Evolutionary conservation across 371 early-diverging fungal species (phyloP), one percentile per base, ranked within the genome.

Genomic region (Blakeslea trispora): DNA sequence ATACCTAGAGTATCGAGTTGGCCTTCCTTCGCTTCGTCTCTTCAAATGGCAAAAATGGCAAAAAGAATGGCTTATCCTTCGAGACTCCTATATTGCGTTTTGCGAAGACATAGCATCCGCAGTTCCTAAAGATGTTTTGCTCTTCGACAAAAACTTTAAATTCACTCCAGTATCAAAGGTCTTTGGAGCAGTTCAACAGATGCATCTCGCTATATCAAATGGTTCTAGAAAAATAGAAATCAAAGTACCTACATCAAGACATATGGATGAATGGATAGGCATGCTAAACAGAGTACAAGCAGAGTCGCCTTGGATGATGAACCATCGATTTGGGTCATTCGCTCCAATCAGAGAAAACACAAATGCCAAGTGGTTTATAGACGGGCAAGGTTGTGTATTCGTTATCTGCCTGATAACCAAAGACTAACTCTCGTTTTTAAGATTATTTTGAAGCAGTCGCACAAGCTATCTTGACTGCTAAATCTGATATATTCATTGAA

Each of bases 371-470:
- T 93, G 86, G 81, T 93, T 86, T 74, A 84, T 95, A 10, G 95
- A 94, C 64, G 92, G 89, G 2, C 71, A 73, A 35, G 75, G 79
- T 78, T 66, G 60, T 44, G 32, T 4, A n/a, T 8, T 10, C 0
- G 5, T 23, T 37, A 21, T 28, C 24, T 28, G 28, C 7, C 7
- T 28, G 28, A 28, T 7, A 28, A 7, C 28, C 28, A 7, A 28
- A 28, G 3, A 28, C 28, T 28, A 28, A 28, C 7, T 3, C 28
- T 28, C 28, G 5, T 28, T 28, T 28, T 7, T 5, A 28, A 66
- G 90, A 89, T 55, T 94, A 95, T 67, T 93, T 89, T 59, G 79
- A 83, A 31, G 88, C 87, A 0, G 77, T 93, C 7, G 86, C 87
- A 1, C 95, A 90, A 48, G 88, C 90, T 15, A 75, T 94, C 50